Evolutionary conservation across 1,284 basidiomycete species (phyloP).

Genomic region (Austropuccinia psidii): DNA sequence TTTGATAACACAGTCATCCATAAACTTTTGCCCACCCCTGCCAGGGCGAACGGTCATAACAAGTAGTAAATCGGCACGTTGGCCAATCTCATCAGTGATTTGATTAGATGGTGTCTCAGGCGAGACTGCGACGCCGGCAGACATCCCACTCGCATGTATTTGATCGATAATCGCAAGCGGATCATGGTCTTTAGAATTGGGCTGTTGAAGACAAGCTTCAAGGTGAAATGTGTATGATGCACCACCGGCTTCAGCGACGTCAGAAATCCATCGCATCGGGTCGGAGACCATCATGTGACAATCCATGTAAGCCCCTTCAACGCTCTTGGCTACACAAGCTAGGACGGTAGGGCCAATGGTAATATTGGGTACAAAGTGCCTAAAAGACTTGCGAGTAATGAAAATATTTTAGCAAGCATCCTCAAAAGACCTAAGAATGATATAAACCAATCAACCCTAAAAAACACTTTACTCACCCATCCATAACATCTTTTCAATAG

Average conservation of each 20-base stretch:
- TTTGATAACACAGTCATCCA: constrained; percentile 84
- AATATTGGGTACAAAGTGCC: constrained; percentile 98
- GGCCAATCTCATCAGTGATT: constrained; percentile 72
- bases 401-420: background rate
- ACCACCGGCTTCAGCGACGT: constrained; percentile 91
- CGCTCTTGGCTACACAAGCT: constrained; percentile 72
- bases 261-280: constrained; percentile 92
- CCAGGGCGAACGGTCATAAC: constrained; percentile 95
- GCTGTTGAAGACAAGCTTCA: constrained; percentile 57
- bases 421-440: constrained; percentile 29
- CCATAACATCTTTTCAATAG: constrained; percentile 66
- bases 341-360: constrained; percentile 91
- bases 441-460: background rate
- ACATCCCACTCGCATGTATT: constrained; percentile 72
- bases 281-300: constrained; percentile 99
- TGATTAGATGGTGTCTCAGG: constrained; percentile 77
- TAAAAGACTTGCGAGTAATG: constrained; percentile 45
- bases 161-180: constrained; percentile 62
- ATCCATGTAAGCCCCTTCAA: constrained; percentile 98
- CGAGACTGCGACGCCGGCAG: constrained; percentile 86
- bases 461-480: constrained; percentile 59
- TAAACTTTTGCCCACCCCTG: constrained; percentile 86
- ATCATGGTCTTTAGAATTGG: constrained; percentile 36
- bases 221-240: constrained; percentile 94
- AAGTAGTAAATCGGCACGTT: constrained; percentile 79